Percentiles rank a stretch among this genome's conserved stretches.
Conservation (phyloP, 306 rosid genomes). For the Cucumis cinereus region DNA sequence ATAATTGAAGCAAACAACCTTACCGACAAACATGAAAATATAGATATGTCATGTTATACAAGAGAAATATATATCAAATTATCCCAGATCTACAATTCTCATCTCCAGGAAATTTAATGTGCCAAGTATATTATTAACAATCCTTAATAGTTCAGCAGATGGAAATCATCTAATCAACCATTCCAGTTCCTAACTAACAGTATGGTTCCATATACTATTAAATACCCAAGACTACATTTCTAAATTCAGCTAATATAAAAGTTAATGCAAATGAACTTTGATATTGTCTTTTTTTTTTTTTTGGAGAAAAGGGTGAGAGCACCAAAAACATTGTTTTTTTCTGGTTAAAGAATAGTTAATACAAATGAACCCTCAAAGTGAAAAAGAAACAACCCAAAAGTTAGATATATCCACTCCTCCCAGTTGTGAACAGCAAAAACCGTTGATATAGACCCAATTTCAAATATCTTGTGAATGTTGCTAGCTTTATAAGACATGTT, state of each 20-base stretch:
- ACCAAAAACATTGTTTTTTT: neutral
- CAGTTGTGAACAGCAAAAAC: neutral
- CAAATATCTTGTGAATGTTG: neutral
- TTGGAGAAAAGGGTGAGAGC: neutral
- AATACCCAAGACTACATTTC: neutral
- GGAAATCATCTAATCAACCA: neutral
- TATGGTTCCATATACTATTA: neutral
- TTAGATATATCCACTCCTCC: neutral
- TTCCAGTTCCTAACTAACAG: neutral
- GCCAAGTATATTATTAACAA: neutral
- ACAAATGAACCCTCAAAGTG: neutral
- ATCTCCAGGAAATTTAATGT: neutral
- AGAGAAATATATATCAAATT: neutral
- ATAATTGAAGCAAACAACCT: neutral
- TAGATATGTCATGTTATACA: neutral
- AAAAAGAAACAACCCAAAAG: neutral
- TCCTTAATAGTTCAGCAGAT: neutral
- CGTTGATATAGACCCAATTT: neutral
- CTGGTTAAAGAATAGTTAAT: neutral
- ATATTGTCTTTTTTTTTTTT: too few species aligned
- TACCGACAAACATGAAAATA: neutral
- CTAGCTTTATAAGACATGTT: neutral
- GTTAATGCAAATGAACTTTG: neutral
- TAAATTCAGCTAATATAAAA: neutral
- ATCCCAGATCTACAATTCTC: neutral